Conservation (phyloP, 768 basidiomycete species). For the Mycena floridula region DNA sequence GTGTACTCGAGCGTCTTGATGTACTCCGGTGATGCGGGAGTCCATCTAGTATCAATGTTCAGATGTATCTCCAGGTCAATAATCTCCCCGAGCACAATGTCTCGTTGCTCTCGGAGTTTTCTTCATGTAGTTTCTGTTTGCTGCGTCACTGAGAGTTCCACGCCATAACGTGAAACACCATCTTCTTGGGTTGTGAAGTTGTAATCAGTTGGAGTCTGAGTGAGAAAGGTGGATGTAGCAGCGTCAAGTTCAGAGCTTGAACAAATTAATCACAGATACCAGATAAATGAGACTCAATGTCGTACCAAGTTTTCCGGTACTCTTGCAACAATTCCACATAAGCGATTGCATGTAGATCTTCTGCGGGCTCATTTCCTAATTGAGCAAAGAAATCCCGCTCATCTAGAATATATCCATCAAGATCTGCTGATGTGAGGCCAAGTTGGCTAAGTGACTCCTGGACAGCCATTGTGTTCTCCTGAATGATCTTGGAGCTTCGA, state of each 20-base stretch:
- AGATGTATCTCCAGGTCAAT: conserved; percentile 15
- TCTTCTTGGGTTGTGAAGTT: conserved; percentile 4
- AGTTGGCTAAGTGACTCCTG: conserved; percentile 77
- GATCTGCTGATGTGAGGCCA: conserved; percentile 50
- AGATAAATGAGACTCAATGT: not conserved
- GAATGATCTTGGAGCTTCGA: conserved; percentile 18
- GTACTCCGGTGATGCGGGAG: conserved; percentile 16
- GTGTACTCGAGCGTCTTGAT: conserved; percentile 8
- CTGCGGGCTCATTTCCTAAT: conserved; percentile 18
- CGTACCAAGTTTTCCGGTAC: conserved; percentile 8
- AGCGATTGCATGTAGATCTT: conserved; percentile 20
- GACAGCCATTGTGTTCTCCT: conserved; percentile 55
- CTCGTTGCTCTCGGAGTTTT: conserved; percentile 9
- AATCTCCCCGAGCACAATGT: conserved; percentile 12
- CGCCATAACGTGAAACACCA: conserved; percentile 10
- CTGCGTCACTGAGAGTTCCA: conserved; percentile 12
- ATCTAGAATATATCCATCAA: conserved; percentile 15
- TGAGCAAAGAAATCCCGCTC: conserved; percentile 18
- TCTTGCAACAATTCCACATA: conserved; percentile 26
- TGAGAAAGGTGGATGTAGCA: conserved; percentile 7
- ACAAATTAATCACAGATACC: too few species aligned
- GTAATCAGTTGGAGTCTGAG: conserved; percentile 10
- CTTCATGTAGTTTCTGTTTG: conserved; percentile 18
- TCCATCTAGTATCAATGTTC: conserved; percentile 22
- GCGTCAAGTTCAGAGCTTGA: conserved; percentile 9